A percentile compares a stretch with the other conserved stretches of the same genome.
Evolutionary conservation across 208 protist genomes (phyloP).

Genomic region (Wallacemonas sp.): DNA sequence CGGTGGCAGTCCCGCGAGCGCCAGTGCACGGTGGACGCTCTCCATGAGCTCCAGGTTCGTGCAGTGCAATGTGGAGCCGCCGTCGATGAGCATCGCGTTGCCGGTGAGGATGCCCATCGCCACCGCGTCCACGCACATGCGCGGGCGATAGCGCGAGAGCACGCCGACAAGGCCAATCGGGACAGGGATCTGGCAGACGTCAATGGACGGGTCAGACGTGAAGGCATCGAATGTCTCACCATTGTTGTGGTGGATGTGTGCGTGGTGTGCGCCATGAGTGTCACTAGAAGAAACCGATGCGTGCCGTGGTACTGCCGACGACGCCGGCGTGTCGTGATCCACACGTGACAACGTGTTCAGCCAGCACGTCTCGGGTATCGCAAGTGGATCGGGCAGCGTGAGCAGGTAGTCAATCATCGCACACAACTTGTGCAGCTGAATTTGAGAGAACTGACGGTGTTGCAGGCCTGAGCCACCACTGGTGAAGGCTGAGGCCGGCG

Average conservation of each 20-base stretch:
- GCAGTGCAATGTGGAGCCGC: conserved; percentile 39
- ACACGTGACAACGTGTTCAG: conserved; percentile 7
- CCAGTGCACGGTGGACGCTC: conserved; percentile 34
- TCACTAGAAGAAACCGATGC: too few species aligned
- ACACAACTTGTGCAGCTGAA: conserved; percentile 55
- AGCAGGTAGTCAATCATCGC: conserved; percentile 49
- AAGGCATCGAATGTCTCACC: not conserved
- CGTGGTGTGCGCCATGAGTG: too few species aligned
- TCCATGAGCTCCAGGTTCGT: conserved; percentile 45
- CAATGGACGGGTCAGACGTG: conserved; percentile 20
- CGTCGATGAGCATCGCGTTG: conserved; percentile 59
- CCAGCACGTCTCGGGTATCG: conserved; percentile 30
- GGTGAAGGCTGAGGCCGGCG: conserved; percentile 7
- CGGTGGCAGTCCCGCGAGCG: conserved; percentile 32
- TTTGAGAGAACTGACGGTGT: conserved; percentile 29
- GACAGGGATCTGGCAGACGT: conserved; percentile 48
- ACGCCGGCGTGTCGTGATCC: not conserved
- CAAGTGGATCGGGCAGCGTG: conserved; percentile 47
- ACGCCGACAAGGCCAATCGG: conserved; percentile 58
- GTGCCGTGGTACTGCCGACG: not conserved
- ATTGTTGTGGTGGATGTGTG: not conserved
- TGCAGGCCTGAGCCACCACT: conserved; percentile 8
- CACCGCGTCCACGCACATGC: conserved; percentile 50
- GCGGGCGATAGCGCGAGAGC: conserved; percentile 55
- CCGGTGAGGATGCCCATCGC: conserved; percentile 54